A percentile compares a stretch with the other conserved stretches of the same genome.
phyloP scores from a whole-genome alignment of 257 asterid genomes.

The Salvia miltiorrhiza region DNA sequence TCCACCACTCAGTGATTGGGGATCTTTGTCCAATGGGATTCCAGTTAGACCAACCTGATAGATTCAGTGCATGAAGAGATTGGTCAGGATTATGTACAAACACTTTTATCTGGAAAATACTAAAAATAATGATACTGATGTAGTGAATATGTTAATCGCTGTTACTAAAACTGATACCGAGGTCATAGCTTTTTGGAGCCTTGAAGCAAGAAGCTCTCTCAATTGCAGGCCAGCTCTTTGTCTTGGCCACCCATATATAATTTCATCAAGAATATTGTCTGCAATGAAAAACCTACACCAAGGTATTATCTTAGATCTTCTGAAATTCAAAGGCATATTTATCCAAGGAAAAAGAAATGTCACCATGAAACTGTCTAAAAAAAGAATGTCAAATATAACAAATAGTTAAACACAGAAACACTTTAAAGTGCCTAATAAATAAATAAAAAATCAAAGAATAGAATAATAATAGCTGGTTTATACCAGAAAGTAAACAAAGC shows the following conservation, averaged over 20 bases:
- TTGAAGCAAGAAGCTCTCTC: slow-evolving; percentile 82
- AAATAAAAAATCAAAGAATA: background rate
- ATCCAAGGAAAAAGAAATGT: slow-evolving; percentile 1
- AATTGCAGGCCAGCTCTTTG: slow-evolving; percentile 67
- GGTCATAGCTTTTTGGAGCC: slow-evolving; percentile 77
- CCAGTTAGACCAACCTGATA: slow-evolving; percentile 72
- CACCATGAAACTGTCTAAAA: background rate
- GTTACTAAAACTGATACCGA: slow-evolving; percentile 45
- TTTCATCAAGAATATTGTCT: slow-evolving; percentile 85
- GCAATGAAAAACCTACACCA: slow-evolving; percentile 76
- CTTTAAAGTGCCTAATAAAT: background rate
- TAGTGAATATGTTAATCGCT: slow-evolving; percentile 13
- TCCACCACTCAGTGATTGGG: slow-evolving; percentile 91
- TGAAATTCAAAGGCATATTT: slow-evolving; percentile 22
- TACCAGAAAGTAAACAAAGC: background rate
- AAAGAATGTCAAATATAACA: background rate
- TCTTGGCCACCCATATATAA: slow-evolving; percentile 95
- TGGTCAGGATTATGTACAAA: slow-evolving; percentile 6
- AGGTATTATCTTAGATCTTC: slow-evolving; percentile 26
- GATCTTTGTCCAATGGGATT: slow-evolving; percentile 73
- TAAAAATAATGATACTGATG: background rate
- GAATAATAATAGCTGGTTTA: background rate
- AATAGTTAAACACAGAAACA: background rate
- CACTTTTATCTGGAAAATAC: background rate
- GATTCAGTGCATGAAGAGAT: slow-evolving; percentile 17